A percentile compares a stretch with the other conserved stretches of the same genome.
phyloP scores from a whole-genome alignment of 805 yeast genomes.

The Wickerhamiella musiphila region DNA sequence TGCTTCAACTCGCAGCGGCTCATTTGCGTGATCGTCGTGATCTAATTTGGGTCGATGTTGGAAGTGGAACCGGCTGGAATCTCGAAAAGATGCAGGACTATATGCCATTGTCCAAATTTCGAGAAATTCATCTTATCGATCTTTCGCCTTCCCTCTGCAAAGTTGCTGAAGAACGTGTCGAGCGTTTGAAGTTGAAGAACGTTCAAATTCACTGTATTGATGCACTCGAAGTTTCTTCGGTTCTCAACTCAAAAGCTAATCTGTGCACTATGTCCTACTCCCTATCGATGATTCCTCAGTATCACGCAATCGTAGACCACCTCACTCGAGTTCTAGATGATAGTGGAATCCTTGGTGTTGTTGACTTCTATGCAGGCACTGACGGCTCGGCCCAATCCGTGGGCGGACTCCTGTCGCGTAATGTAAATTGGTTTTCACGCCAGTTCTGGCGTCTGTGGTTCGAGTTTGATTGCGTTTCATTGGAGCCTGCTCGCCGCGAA shows the following conservation, averaged over 20 bases:
- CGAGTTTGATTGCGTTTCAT: slow-evolving; percentile 63
- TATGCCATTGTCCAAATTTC: slow-evolving; percentile 33
- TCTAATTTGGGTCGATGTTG: slow-evolving; percentile 29
- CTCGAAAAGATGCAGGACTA: slow-evolving; percentile 56
- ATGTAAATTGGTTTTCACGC: slow-evolving; percentile 59
- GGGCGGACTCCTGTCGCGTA: slow-evolving; percentile 57
- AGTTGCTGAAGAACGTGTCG: slow-evolving; percentile 46
- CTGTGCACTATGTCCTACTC: slow-evolving; percentile 66
- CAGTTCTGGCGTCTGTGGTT: slow-evolving; percentile 83
- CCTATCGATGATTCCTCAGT: slow-evolving; percentile 71
- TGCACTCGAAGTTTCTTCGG: slow-evolving; percentile 51
- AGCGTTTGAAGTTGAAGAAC: slow-evolving; percentile 32
- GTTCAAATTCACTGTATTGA: slow-evolving; percentile 58
- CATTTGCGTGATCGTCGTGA: slow-evolving; percentile 29
- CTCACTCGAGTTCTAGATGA: slow-evolving; percentile 35
- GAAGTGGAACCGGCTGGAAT: slow-evolving; percentile 78
- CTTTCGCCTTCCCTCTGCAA: slow-evolving; percentile 61
- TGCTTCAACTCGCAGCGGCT: slow-evolving; percentile 38
- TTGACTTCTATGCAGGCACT: slow-evolving; percentile 69
- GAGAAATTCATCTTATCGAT: slow-evolving; percentile 56
- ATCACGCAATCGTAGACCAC: slow-evolving; percentile 61
- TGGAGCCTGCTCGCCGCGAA: slow-evolving; percentile 68
- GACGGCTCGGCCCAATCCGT: slow-evolving; percentile 50
- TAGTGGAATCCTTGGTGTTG: slow-evolving; percentile 48
- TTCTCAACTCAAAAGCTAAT: slow-evolving; percentile 32